phyloP scores from a whole-genome alignment of 345 rosid species.

The Aquilaria sinensis region DNA sequence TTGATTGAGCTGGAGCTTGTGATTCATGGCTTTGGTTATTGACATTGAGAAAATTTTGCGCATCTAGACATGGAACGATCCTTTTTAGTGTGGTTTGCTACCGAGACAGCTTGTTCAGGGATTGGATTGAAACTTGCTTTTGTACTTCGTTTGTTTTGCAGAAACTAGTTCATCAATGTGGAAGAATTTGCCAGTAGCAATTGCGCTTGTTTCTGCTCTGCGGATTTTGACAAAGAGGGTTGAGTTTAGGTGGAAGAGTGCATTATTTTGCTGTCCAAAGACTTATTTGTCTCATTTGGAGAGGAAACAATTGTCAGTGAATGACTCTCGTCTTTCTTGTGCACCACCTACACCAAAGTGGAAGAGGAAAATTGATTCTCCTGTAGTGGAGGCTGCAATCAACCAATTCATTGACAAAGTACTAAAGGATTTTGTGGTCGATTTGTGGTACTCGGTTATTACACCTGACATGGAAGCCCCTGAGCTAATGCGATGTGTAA shows the following conservation, averaged over 20 bases:
- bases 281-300: slow-evolving; percentile 48
- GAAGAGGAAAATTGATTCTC: slow-evolving; percentile 88
- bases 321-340: slow-evolving; percentile 66
- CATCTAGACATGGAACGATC: too few species aligned
- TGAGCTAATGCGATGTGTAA: slow-evolving; percentile 67
- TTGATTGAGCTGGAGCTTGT: slow-evolving; percentile 3
- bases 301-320: slow-evolving; percentile 71
- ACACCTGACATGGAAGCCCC: slow-evolving; percentile 90
- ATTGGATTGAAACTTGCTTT: not conserved
- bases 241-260: slow-evolving; percentile 72
- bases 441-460: slow-evolving; percentile 89
- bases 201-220: slow-evolving; percentile 41
- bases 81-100: too few species aligned
- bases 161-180: slow-evolving; percentile 94
- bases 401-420: slow-evolving; percentile 72
- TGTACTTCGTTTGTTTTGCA: slow-evolving; percentile 22
- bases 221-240: slow-evolving; percentile 56
- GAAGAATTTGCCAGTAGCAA: slow-evolving; percentile 89
- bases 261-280: slow-evolving; percentile 11
- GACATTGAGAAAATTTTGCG: too few species aligned
- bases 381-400: slow-evolving; percentile 70
- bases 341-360: slow-evolving; percentile 47
- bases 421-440: slow-evolving; percentile 75
- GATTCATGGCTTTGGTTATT: not conserved
- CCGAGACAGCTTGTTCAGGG: too few species aligned